Evolutionary conservation across 306 rosid genomes (phyloP).

Genomic region (Trifolium pratense): DNA sequence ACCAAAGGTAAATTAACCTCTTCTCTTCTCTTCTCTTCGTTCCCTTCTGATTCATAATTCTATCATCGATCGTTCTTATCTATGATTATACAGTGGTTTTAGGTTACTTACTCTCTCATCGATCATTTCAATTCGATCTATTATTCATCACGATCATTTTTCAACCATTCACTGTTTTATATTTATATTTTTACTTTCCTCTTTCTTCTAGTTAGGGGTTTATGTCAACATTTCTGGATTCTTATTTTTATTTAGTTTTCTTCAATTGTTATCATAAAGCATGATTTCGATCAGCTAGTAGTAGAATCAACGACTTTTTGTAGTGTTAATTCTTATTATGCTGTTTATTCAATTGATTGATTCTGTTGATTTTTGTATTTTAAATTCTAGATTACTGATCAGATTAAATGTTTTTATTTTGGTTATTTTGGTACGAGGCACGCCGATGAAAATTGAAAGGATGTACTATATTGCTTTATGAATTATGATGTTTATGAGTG

Average conservation of each 20-base stretch:
- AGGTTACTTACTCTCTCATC: constrained; percentile 14
- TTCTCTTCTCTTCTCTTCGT: neutral
- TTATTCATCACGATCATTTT: constrained; percentile 2
- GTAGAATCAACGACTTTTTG: neutral
- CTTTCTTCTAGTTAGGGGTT: neutral
- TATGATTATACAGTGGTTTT: constrained; percentile 16
- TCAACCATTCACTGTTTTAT: neutral
- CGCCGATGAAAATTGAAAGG: too few species aligned
- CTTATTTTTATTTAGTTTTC: too few species aligned
- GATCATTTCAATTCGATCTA: constrained; percentile 13
- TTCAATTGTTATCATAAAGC: too few species aligned
- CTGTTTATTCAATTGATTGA: too few species aligned
- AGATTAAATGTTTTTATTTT: neutral
- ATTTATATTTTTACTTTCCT: neutral
- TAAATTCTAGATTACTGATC: constrained; percentile 1
- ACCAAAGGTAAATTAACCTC: neutral
- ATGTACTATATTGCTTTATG: neutral
- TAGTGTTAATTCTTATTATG: neutral
- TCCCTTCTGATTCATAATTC: neutral
- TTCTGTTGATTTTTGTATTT: neutral
- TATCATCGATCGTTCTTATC: constrained; percentile 7
- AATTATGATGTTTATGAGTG: neutral
- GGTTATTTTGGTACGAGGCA: neutral
- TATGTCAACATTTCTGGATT: too few species aligned
- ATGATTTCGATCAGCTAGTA: too few species aligned